Evolutionary conservation across 2,329 filamentous ascomycete species (phyloP).

Genomic region (Emmonsiellopsis sp.): DNA sequence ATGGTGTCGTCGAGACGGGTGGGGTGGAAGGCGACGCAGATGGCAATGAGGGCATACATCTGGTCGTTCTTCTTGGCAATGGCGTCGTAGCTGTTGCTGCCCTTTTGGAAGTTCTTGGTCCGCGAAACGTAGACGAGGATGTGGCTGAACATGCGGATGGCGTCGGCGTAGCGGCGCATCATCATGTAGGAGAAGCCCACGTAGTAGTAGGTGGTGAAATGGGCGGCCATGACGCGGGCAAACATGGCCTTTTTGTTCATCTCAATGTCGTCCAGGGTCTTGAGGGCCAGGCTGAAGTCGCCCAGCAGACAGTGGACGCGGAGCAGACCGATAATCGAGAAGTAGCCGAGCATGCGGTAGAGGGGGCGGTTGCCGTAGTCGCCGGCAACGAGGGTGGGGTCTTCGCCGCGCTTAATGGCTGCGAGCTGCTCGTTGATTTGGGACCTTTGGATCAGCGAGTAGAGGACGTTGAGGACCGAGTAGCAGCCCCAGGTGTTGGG

Average conservation of each 20-base stretch:
- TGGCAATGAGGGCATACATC: conserved; percentile 98
- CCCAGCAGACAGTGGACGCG: conserved; percentile 93
- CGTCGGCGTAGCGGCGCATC: conserved; percentile 98
- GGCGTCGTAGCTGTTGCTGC: conserved; percentile 76
- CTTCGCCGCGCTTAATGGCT: conserved; percentile 89
- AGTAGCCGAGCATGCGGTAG: conserved; percentile 98
- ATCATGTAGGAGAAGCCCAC: conserved; percentile 99
- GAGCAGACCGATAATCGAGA: conserved; percentile 95
- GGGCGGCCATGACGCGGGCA: conserved; percentile 95
- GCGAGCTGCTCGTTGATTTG: conserved; percentile 97
- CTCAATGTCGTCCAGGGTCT: conserved; percentile 98
- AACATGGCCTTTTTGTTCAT: conserved; percentile 99
- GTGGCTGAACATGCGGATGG: conserved; percentile 99
- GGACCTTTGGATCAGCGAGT: conserved; percentile 96
- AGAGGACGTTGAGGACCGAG: conserved; percentile 96
- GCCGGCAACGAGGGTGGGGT: conserved; percentile 76
- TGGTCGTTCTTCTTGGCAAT: conserved; percentile 99
- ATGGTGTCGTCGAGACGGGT: conserved; percentile 97
- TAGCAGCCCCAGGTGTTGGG: conserved; percentile 99
- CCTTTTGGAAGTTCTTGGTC: conserved; percentile 99
- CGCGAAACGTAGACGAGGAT: conserved; percentile 97
- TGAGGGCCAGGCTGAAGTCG: conserved; percentile 95
- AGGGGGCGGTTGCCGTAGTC: conserved; percentile 91
- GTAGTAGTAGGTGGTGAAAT: conserved; percentile 99
- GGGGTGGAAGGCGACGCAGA: conserved; percentile 96